A percentile compares a stretch with the other conserved stretches of the same genome.
phyloP scores from a whole-genome alignment of 129 eudicot species.

The Cynara cardunculus region DNA sequence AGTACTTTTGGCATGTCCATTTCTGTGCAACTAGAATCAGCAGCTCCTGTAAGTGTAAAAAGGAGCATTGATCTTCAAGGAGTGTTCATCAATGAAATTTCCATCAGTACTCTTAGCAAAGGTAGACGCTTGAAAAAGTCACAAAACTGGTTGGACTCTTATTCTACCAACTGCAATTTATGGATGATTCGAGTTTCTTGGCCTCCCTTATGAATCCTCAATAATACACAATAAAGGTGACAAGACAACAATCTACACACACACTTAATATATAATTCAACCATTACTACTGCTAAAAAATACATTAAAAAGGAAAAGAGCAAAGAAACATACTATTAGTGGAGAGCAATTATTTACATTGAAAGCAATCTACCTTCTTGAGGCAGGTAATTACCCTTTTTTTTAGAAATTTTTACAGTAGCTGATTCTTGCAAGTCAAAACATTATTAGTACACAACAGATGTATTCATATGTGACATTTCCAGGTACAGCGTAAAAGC shows the following conservation, averaged over 20 bases:
- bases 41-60: not conserved
- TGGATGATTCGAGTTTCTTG: not conserved
- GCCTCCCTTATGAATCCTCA: not conserved
- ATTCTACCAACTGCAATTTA: not conserved
- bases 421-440: constrained; percentile 1
- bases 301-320: not conserved
- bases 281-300: not conserved
- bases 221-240: not conserved
- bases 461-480: not conserved
- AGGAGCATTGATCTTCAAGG: not conserved
- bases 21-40: not conserved
- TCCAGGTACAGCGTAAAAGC: not conserved
- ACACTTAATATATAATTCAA: not conserved
- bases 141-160: not conserved
- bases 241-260: not conserved
- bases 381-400: not conserved
- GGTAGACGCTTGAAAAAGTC: not conserved
- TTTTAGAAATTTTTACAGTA: not conserved
- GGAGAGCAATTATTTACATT: not conserved
- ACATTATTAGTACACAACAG: not conserved
- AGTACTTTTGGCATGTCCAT: not conserved
- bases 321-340: not conserved
- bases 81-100: not conserved
- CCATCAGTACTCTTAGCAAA: not conserved
- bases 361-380: not conserved